Conservation (phyloP, 371 early-diverging fungal genomes). For the Lichtheimia ramosa region DNA sequence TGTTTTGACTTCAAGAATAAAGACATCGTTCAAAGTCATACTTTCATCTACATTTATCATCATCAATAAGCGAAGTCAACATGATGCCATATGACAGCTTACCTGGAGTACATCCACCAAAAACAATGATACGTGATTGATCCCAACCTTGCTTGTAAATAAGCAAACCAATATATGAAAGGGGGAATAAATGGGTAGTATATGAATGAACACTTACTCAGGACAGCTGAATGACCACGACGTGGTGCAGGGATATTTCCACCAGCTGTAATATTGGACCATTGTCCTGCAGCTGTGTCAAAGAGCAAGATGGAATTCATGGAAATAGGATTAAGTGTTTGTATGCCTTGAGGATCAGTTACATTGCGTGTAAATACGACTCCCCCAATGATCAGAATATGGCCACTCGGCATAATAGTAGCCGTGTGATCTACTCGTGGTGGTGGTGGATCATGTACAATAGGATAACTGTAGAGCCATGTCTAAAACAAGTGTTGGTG, state of each 20-base stretch:
- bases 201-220: conserved; percentile 21
- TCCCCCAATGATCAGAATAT: conserved; percentile 28
- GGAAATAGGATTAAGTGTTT: conserved; percentile 35
- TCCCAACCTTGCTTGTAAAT: too few relatives aligned
- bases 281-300: conserved; percentile 26
- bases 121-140: conserved; percentile 28
- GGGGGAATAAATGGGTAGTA: too few relatives aligned
- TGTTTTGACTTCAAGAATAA: conserved; percentile 31
- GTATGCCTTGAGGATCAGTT: conserved; percentile 27
- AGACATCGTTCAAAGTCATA: conserved; percentile 35
- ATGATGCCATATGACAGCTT: neutral
- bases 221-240: conserved; percentile 40
- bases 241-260: conserved; percentile 49
- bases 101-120: conserved; percentile 39
- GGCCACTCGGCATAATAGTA: conserved; percentile 26
- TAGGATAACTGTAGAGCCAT: conserved; percentile 12
- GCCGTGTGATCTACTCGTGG: conserved; percentile 19
- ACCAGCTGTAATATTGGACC: conserved; percentile 38
- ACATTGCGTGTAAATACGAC: conserved; percentile 19
- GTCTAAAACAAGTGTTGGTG: neutral
- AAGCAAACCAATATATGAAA: too few relatives aligned
- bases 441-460: conserved; percentile 7
- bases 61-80: neutral
- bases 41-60: conserved; percentile 11
- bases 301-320: conserved; percentile 36